phyloP scores from a whole-genome alignment of 1,139 yeast genomes.

The Geotrichum citri-aurantii region DNA sequence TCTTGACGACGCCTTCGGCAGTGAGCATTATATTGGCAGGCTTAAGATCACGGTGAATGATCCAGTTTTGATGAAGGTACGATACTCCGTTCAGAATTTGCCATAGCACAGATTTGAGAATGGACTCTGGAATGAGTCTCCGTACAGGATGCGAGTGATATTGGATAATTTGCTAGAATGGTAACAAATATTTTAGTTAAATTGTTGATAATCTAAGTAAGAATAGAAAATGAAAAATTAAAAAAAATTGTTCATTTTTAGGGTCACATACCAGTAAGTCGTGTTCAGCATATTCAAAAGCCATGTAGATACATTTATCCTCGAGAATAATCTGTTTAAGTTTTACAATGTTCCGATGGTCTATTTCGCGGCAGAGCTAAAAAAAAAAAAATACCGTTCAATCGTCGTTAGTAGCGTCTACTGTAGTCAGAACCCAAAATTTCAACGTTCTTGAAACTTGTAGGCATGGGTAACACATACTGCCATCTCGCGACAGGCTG shows the following conservation, averaged over 20 bases:
- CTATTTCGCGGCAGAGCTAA: conserved; percentile 71
- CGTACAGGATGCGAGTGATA: conserved; percentile 87
- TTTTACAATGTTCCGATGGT: conserved; percentile 71
- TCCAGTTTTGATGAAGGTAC: conserved; percentile 91
- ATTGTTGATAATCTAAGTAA: neutral
- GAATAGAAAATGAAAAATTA: neutral
- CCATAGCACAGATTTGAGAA: conserved; percentile 80
- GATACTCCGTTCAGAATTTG: conserved; percentile 89
- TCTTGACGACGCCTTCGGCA: conserved; percentile 79
- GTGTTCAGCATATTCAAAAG: conserved; percentile 93
- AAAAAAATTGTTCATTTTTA: neutral
- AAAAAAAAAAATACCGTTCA: neutral
- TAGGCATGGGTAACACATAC: conserved; percentile 3
- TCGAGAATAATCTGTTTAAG: conserved; percentile 83
- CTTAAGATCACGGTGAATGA: conserved; percentile 87
- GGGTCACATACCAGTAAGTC: conserved; percentile 51
- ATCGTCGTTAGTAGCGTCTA: neutral
- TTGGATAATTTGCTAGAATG: conserved; percentile 66
- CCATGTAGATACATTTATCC: conserved; percentile 87
- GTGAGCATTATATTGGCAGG: conserved; percentile 99
- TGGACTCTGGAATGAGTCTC: conserved; percentile 67
- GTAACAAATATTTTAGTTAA: neutral
- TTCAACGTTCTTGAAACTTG: neutral
- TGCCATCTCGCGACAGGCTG: conserved; percentile 95
- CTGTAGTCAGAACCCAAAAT: neutral